Evolutionary conservation across 106 monocot genomes (phyloP).

Genomic region (Allium sativum): DNA sequence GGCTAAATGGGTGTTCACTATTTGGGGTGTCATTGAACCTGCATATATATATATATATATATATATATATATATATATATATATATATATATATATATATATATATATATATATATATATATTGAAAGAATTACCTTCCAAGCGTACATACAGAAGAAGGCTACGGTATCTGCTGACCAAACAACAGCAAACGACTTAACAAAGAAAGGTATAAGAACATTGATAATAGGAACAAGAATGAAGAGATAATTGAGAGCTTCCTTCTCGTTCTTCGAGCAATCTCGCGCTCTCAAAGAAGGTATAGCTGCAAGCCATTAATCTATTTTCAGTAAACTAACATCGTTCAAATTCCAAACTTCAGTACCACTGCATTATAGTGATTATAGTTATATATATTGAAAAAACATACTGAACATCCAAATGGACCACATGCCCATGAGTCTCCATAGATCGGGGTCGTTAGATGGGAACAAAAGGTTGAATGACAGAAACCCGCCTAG

Average conservation of each 20-base stretch:
- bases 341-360: too few species aligned
- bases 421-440: too few species aligned
- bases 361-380: too few species aligned
- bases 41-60: too few species aligned
- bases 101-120: not conserved
- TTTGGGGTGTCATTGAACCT: too few species aligned
- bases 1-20: too few species aligned
- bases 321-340: not conserved
- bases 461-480: not conserved
- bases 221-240: constrained; percentile 67
- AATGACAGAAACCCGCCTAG: too few species aligned
- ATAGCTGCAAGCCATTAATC: constrained; percentile 43
- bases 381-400: too few species aligned
- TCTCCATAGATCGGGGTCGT: not conserved
- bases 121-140: constrained; percentile 65
- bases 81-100: too few species aligned
- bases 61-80: too few species aligned
- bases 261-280: constrained; percentile 92
- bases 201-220: constrained; percentile 78
- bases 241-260: constrained; percentile 97
- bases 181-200: constrained; percentile 87
- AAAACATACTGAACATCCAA: too few species aligned
- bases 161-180: constrained; percentile 83
- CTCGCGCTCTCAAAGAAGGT: constrained; percentile 79
- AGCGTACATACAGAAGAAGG: constrained; percentile 83